Evolutionary conservation across 2,329 filamentous ascomycete genomes (phyloP).

Genomic region (Eutypa lata): DNA sequence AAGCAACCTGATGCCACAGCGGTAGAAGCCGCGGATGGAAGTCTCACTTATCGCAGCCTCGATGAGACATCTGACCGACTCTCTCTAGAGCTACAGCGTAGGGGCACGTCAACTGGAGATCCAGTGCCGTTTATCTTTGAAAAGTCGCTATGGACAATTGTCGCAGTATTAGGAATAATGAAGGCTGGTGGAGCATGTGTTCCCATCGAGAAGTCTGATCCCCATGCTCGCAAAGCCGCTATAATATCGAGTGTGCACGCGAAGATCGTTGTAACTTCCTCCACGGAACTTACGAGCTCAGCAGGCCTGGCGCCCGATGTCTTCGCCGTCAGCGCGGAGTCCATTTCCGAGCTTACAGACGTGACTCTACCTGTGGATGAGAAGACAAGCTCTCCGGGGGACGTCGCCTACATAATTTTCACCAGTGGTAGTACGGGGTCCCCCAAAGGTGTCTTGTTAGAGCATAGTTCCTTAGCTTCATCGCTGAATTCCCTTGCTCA

Average conservation of each 20-base stretch:
- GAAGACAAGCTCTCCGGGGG: not conserved
- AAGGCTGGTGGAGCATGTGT: slow-evolving; percentile 1
- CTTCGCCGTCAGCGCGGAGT: not conserved
- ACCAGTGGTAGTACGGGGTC: not conserved
- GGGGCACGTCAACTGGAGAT: slow-evolving; percentile 1
- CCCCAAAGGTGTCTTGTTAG: slow-evolving; percentile 5
- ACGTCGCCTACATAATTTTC: slow-evolving; percentile 6
- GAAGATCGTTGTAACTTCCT: not conserved
- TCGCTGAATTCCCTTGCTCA: not conserved
- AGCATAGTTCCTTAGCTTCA: slow-evolving; percentile 4
- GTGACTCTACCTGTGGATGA: not conserved
- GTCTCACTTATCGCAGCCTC: slow-evolving; percentile 4
- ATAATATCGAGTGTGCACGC: not conserved
- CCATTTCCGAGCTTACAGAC: not conserved
- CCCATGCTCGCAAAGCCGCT: not conserved
- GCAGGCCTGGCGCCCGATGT: not conserved
- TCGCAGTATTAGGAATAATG: not conserved
- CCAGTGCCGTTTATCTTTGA: slow-evolving; percentile 3
- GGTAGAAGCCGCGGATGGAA: slow-evolving; percentile 7
- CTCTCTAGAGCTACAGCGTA: not conserved
- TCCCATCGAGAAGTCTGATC: not conserved
- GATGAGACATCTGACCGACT: slow-evolving; percentile 8
- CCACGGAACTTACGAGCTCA: not conserved
- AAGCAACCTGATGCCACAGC: slow-evolving; percentile 3
- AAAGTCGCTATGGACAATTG: not conserved